Evolutionary conservation across 1,139 yeast species (phyloP), one percentile per base, ranked within the genome.

Genomic region (Candida albicans): DNA sequence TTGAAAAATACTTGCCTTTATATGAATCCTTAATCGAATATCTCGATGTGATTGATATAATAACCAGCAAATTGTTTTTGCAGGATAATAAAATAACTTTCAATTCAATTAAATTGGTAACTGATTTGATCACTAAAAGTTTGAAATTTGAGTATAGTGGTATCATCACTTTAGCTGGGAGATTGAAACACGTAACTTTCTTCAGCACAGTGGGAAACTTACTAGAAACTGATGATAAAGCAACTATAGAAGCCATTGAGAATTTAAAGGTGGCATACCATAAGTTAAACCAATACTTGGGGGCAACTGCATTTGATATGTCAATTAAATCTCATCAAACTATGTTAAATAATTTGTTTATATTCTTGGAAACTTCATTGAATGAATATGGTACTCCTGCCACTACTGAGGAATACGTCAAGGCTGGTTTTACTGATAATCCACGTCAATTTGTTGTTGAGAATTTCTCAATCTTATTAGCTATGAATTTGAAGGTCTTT

Each of bases 401-500:
- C 8, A 64, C 75, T n/a, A 54, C 69, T 5, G 75, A 73, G 41
- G 78, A 75, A 50, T 75, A 70, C 48, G 53, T 67, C 25, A 71
- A 68, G 50, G 75, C 79, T 10, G 80, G 80, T 2, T 74, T 76
- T 49, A 69, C 79, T 7, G 69, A 67, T 14, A 64, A 71, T 48
- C 79, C 81, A 1, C 56, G 62, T 35, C 61, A 66, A 33, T 75
- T 68, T 52, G 71, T 76, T 6, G 62, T 66, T 12, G 72, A 68
- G 14, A 68, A 73, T 48, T 75, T 73, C 53, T 52, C 73, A 39
- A 55, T 73, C 42, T 61, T 71, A 51, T 58, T 68, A 44, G 72
- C 81, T 10, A 69, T 79, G 69, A 81, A 79, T 54, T 63, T 79
- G 46, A 68, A 74, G 54, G 69, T 76, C 40, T 78, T 79, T 56